Evolutionary conservation across 192 early-diverging fungal genomes (phyloP).

Genomic region (Linnemannia hyalina): DNA sequence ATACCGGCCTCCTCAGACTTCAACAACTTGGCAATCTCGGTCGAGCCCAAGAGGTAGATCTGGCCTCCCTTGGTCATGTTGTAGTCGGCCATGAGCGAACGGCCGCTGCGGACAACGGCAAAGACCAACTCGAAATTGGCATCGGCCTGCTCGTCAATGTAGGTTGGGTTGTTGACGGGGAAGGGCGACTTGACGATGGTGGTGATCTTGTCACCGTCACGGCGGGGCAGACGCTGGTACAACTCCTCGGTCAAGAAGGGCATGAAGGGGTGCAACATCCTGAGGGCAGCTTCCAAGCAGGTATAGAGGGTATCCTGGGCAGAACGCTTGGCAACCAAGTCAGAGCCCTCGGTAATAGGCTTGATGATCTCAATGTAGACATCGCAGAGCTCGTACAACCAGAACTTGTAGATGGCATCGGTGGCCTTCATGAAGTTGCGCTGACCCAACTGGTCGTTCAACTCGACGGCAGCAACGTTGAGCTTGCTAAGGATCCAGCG

Average conservation of each 20-base stretch:
- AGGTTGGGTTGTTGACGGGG: conserved; percentile 58
- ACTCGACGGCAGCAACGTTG: conserved; percentile 82
- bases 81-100: conserved; percentile 85
- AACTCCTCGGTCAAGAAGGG: conserved; percentile 99
- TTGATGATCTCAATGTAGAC: conserved; percentile 92
- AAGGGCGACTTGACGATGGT: conserved; percentile 77
- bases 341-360: conserved; percentile 83
- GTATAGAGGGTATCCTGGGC: conserved; percentile 94
- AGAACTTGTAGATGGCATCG: conserved; percentile 90
- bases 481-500: conserved; percentile 94
- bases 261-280: conserved; percentile 97
- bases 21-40: conserved; percentile 63
- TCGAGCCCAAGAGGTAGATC: conserved; percentile 49
- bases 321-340: conserved; percentile 68
- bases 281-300: conserved; percentile 92
- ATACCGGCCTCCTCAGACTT: conserved; percentile 73
- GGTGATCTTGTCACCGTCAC: conserved; percentile 71
- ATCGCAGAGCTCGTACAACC: conserved; percentile 97
- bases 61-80: conserved; percentile 77
- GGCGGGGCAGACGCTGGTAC: conserved; percentile 93
- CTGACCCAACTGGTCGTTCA: conserved; percentile 80
- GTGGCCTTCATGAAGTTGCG: conserved; percentile 96
- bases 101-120: conserved; percentile 79
- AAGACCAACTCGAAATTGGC: conserved; percentile 85
- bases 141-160: conserved; percentile 77